Conservation (phyloP, 768 basidiomycete species). For the Hypsizygus marmoreus region DNA sequence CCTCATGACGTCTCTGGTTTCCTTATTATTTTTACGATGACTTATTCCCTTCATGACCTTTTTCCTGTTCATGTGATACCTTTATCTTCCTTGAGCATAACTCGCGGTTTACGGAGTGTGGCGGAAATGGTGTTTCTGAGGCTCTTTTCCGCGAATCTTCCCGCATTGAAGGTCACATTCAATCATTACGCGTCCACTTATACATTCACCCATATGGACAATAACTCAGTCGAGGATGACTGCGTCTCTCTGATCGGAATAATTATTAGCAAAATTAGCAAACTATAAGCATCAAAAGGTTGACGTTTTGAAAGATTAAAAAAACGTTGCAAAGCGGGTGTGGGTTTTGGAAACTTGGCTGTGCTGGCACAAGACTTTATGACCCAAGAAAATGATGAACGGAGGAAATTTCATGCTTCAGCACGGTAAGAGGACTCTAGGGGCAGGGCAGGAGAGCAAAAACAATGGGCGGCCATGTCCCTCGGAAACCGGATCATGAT, state of each 20-base stretch:
- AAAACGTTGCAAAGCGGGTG: slow-evolving; percentile 42
- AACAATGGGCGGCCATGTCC: slow-evolving; percentile 11
- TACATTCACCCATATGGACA: slow-evolving; percentile 14
- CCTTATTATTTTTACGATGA: slow-evolving; percentile 27
- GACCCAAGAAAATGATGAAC: slow-evolving; percentile 13
- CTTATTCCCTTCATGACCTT: slow-evolving; percentile 22
- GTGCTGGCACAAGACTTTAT: slow-evolving; percentile 24
- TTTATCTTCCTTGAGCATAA: slow-evolving; percentile 6
- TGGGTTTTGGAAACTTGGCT: slow-evolving; percentile 25
- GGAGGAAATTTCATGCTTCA: slow-evolving; percentile 15
- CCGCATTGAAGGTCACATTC: slow-evolving; percentile 6
- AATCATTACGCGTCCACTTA: slow-evolving; percentile 6
- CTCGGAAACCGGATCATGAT: slow-evolving; percentile 50
- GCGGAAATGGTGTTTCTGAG: slow-evolving; percentile 6
- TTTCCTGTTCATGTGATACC: slow-evolving; percentile 15
- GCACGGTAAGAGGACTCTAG: not conserved
- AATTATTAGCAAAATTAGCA: not conserved
- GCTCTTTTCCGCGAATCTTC: slow-evolving; percentile 1
- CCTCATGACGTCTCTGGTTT: slow-evolving; percentile 29
- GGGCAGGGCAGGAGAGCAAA: slow-evolving; percentile 7
- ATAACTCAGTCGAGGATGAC: slow-evolving; percentile 9
- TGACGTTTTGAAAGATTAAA: slow-evolving; percentile 40
- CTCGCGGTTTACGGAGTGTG: slow-evolving; percentile 4
- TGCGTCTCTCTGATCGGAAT: slow-evolving; percentile 21
- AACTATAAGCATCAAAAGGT: slow-evolving; percentile 8